Conservation (phyloP, 1,284 basidiomycete genomes). For the Apiotrichum porosum region DNA sequence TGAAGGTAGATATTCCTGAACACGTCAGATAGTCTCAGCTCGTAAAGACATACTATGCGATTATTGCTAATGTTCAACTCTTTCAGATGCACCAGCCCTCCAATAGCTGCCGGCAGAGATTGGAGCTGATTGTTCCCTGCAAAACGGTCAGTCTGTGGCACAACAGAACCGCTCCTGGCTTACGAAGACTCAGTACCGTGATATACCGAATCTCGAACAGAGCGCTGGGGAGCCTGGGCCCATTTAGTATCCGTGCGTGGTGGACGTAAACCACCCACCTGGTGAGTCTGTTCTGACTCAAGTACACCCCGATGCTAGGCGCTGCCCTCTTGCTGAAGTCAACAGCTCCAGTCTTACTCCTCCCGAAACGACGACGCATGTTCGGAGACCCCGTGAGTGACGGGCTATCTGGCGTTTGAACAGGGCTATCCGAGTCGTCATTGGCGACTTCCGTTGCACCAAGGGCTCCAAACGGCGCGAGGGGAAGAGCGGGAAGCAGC, state of each 20-base stretch:
- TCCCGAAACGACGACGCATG: conserved; percentile 10
- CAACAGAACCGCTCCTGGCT: too few relatives aligned
- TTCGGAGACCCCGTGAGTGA: too few relatives aligned
- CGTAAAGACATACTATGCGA: conserved; percentile 33
- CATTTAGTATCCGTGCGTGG: too few relatives aligned
- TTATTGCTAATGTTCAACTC: conserved; percentile 47
- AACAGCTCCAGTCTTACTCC: conserved; percentile 32
- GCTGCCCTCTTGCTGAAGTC: conserved; percentile 5
- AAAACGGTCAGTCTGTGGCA: too few relatives aligned
- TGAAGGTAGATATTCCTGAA: conserved; percentile 40
- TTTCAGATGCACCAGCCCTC: conserved; percentile 36
- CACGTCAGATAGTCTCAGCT: neutral
- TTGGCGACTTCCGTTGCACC: too few relatives aligned
- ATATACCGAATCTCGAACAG: conserved; percentile 45
- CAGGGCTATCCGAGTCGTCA: too few relatives aligned
- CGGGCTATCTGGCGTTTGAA: too few relatives aligned
- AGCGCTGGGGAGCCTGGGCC: conserved; percentile 40
- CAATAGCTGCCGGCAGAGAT: conserved; percentile 44
- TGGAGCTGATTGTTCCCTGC: conserved; percentile 39
- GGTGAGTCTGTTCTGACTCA: conserved; percentile 29
- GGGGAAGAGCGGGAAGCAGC: neutral
- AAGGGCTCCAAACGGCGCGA: too few relatives aligned
- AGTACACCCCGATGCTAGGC: conserved; percentile 22
- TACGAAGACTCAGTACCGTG: conserved; percentile 37
- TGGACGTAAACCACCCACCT: too few relatives aligned